Conservation (phyloP, 768 basidiomycete species). For the Pleurotus salmoneostramineus region DNA sequence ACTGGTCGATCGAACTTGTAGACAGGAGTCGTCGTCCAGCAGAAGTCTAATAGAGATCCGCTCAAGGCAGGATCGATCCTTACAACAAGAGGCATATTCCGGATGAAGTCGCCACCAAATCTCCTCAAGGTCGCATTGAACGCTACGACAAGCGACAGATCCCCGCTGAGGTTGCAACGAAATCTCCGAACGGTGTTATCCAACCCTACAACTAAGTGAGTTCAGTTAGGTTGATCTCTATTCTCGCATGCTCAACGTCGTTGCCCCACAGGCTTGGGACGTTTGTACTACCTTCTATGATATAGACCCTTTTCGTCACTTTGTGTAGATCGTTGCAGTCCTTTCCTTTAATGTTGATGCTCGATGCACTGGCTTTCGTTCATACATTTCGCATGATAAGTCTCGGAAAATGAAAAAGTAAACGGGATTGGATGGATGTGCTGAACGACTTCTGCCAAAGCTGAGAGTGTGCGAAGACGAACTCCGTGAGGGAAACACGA, state of each 20-base stretch:
- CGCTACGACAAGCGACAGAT: conserved; percentile 16
- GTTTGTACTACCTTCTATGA: not conserved
- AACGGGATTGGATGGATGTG: too few species aligned
- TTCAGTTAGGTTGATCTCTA: not conserved
- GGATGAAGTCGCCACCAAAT: conserved; percentile 6
- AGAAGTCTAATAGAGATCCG: conserved; percentile 28
- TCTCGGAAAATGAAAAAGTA: too few species aligned
- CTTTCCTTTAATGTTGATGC: conserved; percentile 1
- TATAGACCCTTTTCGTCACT: not conserved
- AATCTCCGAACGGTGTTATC: conserved; percentile 23
- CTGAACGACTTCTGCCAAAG: too few species aligned
- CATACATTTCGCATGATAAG: too few species aligned
- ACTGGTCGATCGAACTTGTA: conserved; percentile 15
- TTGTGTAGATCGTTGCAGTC: conserved; percentile 1
- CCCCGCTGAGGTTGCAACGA: conserved; percentile 21
- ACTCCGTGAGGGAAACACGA: not conserved
- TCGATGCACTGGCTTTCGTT: conserved; percentile 7
- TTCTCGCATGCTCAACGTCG: not conserved
- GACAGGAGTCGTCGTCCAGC: conserved; percentile 12
- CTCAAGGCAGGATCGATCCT: conserved; percentile 24
- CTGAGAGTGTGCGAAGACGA: too few species aligned
- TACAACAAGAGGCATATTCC: conserved; percentile 17
- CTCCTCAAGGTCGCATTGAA: conserved; percentile 10
- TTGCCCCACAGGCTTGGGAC: not conserved
- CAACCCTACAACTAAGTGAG: conserved; percentile 17